Evolutionary conservation across 75 land plant species (phyloP).

Genomic region (Cupressus sempervirens): DNA sequence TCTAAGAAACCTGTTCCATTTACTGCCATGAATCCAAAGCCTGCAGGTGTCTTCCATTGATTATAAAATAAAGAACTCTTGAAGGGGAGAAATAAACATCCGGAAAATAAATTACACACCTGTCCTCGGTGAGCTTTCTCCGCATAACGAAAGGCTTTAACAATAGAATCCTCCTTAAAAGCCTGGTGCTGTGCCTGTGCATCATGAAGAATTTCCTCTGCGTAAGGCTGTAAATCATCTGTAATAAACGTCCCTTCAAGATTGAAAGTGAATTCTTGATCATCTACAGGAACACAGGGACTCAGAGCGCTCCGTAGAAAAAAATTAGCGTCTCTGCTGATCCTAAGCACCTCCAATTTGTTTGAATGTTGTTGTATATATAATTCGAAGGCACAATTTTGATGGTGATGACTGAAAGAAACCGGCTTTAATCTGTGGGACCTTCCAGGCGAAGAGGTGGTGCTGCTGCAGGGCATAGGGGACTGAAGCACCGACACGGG

Average conservation of each 20-base stretch:
- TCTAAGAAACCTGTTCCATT: not conserved
- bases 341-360: slow-evolving; percentile 13
- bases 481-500: slow-evolving; percentile 79
- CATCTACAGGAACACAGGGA: slow-evolving; percentile 20
- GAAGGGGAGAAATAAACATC: not conserved
- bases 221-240: slow-evolving; percentile 27
- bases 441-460: slow-evolving; percentile 9
- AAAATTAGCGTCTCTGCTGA: slow-evolving; percentile 25
- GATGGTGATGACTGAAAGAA: slow-evolving; percentile 16
- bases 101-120: slow-evolving; percentile 25
- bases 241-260: slow-evolving; percentile 34
- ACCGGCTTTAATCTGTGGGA: not conserved
- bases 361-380: slow-evolving; percentile 12
- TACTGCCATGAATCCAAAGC: not conserved
- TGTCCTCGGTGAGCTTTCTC: slow-evolving; percentile 90
- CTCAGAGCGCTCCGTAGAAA: slow-evolving; percentile 45
- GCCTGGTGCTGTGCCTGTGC: slow-evolving; percentile 76
- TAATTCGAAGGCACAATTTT: slow-evolving; percentile 12
- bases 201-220: slow-evolving; percentile 54
- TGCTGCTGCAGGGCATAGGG: slow-evolving; percentile 31
- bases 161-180: slow-evolving; percentile 61
- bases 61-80: no score
- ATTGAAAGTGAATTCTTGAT: slow-evolving; percentile 38
- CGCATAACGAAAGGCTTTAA: slow-evolving; percentile 83
- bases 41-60: no score